Percentiles rank a stretch among this genome's conserved stretches.
Conservation (phyloP, 2,329 filamentous ascomycete genomes). For the Septoria petroselini region DNA sequence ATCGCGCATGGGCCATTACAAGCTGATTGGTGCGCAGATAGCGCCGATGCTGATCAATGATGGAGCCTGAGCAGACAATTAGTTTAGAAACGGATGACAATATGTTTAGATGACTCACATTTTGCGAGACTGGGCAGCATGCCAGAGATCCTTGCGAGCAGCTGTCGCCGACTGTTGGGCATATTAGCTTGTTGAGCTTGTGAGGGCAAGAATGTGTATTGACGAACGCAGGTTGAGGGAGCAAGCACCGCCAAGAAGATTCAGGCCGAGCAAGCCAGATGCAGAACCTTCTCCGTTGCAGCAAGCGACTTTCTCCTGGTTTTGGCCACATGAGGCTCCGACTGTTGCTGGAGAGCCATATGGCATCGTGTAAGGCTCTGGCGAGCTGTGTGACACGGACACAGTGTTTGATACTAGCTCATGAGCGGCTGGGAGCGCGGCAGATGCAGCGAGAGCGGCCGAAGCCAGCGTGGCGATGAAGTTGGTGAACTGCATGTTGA, state of each 20-base stretch:
- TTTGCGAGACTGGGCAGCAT: slow-evolving; percentile 17
- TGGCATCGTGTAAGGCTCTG: slow-evolving; percentile 2
- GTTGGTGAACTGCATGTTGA: slow-evolving; percentile 20
- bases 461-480: slow-evolving; percentile 9
- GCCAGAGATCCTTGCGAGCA: slow-evolving; percentile 16
- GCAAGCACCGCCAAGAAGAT: slow-evolving; percentile 9
- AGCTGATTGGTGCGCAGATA: slow-evolving; percentile 16
- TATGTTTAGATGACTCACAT: slow-evolving; percentile 3
- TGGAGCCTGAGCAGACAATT: background rate
- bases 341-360: background rate
- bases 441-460: slow-evolving; percentile 9
- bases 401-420: no score
- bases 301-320: slow-evolving; percentile 16
- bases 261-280: slow-evolving; percentile 10
- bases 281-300: slow-evolving; percentile 8
- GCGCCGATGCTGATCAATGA: slow-evolving; percentile 10
- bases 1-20: slow-evolving; percentile 2
- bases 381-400: no score
- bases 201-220: background rate
- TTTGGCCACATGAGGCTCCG: slow-evolving; percentile 8
- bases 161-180: slow-evolving; percentile 1
- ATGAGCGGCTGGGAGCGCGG: slow-evolving; percentile 2
- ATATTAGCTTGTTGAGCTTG: background rate
- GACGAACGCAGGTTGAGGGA: background rate
- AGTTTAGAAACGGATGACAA: background rate